Base-by-base conservation (phyloP, 2,329 filamentous ascomycete species). In the Purpureocillium takamizusanense region DNA sequence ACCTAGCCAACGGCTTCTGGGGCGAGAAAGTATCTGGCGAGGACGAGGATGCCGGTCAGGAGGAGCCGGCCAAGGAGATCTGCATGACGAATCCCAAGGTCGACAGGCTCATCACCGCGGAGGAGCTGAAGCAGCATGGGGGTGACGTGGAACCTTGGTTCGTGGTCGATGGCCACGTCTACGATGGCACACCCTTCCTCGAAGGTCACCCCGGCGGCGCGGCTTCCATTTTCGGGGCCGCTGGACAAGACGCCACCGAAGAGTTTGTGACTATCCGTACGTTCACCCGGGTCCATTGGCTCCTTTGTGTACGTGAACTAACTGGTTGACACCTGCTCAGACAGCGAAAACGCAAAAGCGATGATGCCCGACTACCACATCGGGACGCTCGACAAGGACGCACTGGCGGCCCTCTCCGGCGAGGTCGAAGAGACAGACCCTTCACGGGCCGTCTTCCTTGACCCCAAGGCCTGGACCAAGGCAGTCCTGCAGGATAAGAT, bases 231-330 rank as follows among this genome's bases (percentile, higher is more conserved):
- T 72, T 83, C 38, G 81, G 81, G 21, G 86, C 82, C 3, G 88
- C 87, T n/a, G 87, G 81, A 0, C 69, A 85, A 51, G 88, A 95
- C 59, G 76, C 76, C 9, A 84, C 83, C 0, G 89, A 95, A 51
- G 89, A 95, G 49, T 95, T 95, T 56, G 76, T 94, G 64, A 83
- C 85, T 12, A 95, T 95, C 51, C 88, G 86, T 90, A 69, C 71
- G 84, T 71, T n/a, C 17, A 2, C n/a, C 30, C n/a, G n/a, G n/a
- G n/a, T n/a, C n/a, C n/a, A n/a, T n/a, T n/a, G n/a, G n/a, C n/a
- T n/a, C n/a, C n/a, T n/a, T n/a, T n/a, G n/a, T n/a, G n/a, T n/a
- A n/a, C n/a, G n/a, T n/a, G n/a, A n/a, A n/a, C 17, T 14, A 13
- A 9, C 35, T 37, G 14, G 25, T 29, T 21, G 17, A 9, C 10